phyloP scores from a whole-genome alignment of 1,139 yeast species.

The Chernovozyma aurita region DNA sequence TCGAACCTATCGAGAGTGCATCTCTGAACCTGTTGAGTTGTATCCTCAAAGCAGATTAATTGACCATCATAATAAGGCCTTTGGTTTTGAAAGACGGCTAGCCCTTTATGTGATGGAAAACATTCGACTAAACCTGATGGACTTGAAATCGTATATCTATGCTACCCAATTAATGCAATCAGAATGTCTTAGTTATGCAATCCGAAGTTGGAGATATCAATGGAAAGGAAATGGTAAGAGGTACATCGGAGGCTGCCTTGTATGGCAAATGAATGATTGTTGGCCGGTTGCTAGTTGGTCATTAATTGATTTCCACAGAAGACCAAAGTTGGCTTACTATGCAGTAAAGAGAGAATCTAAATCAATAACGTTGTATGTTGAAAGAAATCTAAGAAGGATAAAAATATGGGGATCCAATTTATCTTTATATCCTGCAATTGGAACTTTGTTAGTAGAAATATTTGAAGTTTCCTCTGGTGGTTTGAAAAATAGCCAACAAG shows the following conservation, averaged over 20 bases:
- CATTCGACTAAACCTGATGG: constrained; percentile 24
- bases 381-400: constrained; percentile 22
- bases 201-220: constrained; percentile 41
- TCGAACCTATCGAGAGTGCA: constrained; percentile 23
- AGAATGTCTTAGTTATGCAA: constrained; percentile 46
- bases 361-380: constrained; percentile 32
- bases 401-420: constrained; percentile 44
- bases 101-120: constrained; percentile 44
- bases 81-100: constrained; percentile 41
- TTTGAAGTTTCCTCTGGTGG: constrained; percentile 29
- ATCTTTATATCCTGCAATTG: constrained; percentile 16
- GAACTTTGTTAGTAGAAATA: constrained; percentile 22
- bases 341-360: constrained; percentile 41
- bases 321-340: constrained; percentile 43
- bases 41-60: constrained; percentile 34
- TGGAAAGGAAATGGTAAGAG: constrained; percentile 35
- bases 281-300: constrained; percentile 51
- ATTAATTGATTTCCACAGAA: constrained; percentile 32
- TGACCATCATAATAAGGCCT: constrained; percentile 40
- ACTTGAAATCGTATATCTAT: constrained; percentile 40
- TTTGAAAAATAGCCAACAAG: constrained; percentile 8
- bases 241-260: constrained; percentile 38
- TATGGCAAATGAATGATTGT: constrained; percentile 51
- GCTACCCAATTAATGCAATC: constrained; percentile 47
- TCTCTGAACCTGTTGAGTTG: constrained; percentile 26